Base-by-base conservation (phyloP, 495 filamentous ascomycete species). In the Tuber brumale region DNA sequence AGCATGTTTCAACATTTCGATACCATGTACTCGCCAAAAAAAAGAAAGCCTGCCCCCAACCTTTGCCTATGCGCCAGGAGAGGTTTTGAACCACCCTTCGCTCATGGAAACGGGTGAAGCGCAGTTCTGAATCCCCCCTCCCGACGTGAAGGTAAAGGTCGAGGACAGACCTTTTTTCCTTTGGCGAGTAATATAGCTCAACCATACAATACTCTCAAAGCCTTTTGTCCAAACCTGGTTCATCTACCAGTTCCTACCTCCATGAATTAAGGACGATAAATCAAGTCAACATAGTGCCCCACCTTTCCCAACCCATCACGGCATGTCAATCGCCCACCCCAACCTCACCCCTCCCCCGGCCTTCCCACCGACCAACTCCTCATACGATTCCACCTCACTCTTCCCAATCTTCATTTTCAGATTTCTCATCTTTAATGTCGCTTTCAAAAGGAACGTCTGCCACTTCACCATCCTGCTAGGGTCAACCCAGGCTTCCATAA, bases 201-300 rank as follows among this genome's bases (percentile, higher is more conserved):
- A 61, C 51, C 2, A 27, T 27, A 3, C 23, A 21, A n/a, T 27
- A 27, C 51, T n/a, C 48, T 27, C 23, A 57, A 27, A 10, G 23
- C 48, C 6, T 8, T 5, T 5, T 19, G 7, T 21, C 19, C 46
- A 23, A 27, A n/a, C 9, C 48, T 10, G 46, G 46, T 10, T 14
- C 48, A 9, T 57, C 12, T 8, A 27, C n/a, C 12, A 5, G 27
- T 27, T 10, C 48, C 48, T 27, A 57, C 27, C n/a, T 57, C 48
- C 23, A 57, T 9, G 8, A 9, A 57, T 10, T 23, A 57, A 57
- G n/a, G 23, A 57, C 23, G 21, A 57, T 27, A 57, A 71, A 71
- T 43, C 6, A 71, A 16, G 14, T 39, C 27, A 18, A 44, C 39
- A 75, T 9, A 72, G 77, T n/a, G 77, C 72, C 27, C 74, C 76